A percentile compares a stretch with the other conserved stretches of the same genome.
Conservation (phyloP, 1,139 yeast genomes). For the Candida pseudoviswanathii region DNA sequence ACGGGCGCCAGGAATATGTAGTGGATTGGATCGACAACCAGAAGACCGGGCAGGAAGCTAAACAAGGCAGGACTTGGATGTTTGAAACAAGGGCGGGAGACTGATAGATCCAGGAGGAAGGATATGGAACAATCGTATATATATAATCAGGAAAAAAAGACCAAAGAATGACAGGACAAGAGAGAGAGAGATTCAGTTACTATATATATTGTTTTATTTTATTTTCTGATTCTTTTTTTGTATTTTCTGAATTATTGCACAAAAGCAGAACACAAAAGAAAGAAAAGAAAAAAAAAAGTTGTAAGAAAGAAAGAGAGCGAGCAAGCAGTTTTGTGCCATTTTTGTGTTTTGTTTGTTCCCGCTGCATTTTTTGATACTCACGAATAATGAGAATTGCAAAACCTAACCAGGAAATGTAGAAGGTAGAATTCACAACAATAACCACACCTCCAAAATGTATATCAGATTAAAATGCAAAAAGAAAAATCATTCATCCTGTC, state of each 20-base stretch:
- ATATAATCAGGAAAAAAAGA: background rate
- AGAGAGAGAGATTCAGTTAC: background rate
- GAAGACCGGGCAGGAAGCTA: too few species aligned
- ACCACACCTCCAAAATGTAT: background rate
- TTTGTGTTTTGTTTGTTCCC: background rate
- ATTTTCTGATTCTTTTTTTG: background rate
- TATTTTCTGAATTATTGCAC: background rate
- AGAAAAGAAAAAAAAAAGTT: background rate
- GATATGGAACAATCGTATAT: background rate
- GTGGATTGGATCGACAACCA: too few species aligned
- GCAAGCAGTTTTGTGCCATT: background rate
- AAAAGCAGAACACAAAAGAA: background rate
- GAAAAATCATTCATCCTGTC: background rate
- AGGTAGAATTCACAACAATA: background rate
- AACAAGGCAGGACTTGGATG: too few species aligned
- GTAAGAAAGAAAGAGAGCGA: background rate
- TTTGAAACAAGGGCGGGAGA: too few species aligned
- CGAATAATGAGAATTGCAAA: background rate
- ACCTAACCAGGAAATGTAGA: background rate
- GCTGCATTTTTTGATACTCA: too few species aligned
- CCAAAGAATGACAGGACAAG: background rate
- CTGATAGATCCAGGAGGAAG: background rate
- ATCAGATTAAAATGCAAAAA: background rate
- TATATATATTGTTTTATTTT: slow-evolving; percentile 1
- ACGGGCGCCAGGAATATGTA: too few species aligned